A percentile compares a stretch with the other conserved stretches of the same genome.
These are phyloP conservation scores for Eustoma russellianum DNA, from an alignment of 257 asterid species.

Conservation along the genomic window DNA sequence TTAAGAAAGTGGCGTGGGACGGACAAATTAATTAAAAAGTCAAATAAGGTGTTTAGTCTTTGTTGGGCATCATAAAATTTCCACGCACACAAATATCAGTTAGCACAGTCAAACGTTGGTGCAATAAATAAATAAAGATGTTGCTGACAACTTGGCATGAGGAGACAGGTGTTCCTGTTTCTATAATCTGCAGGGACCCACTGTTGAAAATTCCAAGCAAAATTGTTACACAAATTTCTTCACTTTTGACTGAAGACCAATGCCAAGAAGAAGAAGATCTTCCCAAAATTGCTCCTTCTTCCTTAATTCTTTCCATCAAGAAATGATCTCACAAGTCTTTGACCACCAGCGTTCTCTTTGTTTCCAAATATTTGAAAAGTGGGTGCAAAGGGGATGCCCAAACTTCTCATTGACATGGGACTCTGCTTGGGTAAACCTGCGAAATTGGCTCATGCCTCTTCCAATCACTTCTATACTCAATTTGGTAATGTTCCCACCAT, in stretches of 20 bases:
- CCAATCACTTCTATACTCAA: constrained; percentile 61
- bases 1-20: too few species aligned
- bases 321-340: constrained; percentile 21
- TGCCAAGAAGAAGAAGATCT: not conserved
- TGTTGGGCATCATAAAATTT: too few species aligned
- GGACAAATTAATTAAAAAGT: too few species aligned
- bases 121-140: too few species aligned
- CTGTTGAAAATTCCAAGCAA: too few species aligned
- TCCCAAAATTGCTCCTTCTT: constrained; percentile 4
- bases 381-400: not conserved
- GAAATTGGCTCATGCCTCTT: constrained; percentile 80
- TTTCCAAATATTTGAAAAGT: constrained; percentile 4
- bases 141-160: too few species aligned
- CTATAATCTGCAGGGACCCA: too few species aligned
- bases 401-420: constrained; percentile 38
- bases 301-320: not conserved
- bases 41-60: too few species aligned
- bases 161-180: too few species aligned
- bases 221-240: constrained; percentile 14
- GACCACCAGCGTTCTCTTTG: constrained; percentile 7
- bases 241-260: constrained; percentile 39
- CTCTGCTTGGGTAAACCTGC: constrained; percentile 59
- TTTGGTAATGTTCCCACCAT: not conserved
- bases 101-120: too few species aligned
- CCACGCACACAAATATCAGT: too few species aligned